phyloP scores from a whole-genome alignment of 2,329 filamentous ascomycete genomes.

The Atkinsonella hypoxylon region DNA sequence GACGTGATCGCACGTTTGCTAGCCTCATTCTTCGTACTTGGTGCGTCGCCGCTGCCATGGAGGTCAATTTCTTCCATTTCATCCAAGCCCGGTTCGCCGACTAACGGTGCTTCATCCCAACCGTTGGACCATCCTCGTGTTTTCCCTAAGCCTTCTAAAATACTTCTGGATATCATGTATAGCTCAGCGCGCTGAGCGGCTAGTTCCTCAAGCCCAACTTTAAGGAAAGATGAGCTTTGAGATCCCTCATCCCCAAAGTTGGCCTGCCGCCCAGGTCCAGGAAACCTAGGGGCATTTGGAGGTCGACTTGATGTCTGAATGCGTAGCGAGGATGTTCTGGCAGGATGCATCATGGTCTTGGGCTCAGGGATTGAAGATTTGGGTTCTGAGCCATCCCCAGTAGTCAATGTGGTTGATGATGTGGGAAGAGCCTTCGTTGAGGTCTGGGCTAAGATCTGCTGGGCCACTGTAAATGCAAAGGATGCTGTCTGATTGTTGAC shows the following conservation, averaged over 20 bases:
- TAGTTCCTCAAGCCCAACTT: slow-evolving; percentile 64
- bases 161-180: slow-evolving; percentile 65
- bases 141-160: slow-evolving; percentile 63
- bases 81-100: slow-evolving; percentile 30
- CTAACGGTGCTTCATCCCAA: slow-evolving; percentile 50
- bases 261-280: slow-evolving; percentile 30
- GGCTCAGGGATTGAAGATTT: slow-evolving; percentile 54
- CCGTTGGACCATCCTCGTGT: slow-evolving; percentile 64
- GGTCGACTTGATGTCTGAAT: slow-evolving; percentile 26
- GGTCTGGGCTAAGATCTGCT: slow-evolving; percentile 67
- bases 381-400: slow-evolving; percentile 39
- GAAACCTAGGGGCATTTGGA: slow-evolving; percentile 41
- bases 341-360: slow-evolving; percentile 60
- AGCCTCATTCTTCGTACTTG: slow-evolving; percentile 6
- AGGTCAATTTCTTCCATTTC: slow-evolving; percentile 49
- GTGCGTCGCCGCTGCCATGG: slow-evolving; percentile 28
- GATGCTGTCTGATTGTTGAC: slow-evolving; percentile 66
- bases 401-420: slow-evolving; percentile 42
- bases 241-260: slow-evolving; percentile 27
- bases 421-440: slow-evolving; percentile 56
- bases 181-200: slow-evolving; percentile 75
- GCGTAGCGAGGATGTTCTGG: slow-evolving; percentile 49
- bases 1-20: not conserved
- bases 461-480: slow-evolving; percentile 64
- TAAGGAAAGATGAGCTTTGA: slow-evolving; percentile 37